Evolutionary conservation across 2,329 filamentous ascomycete species (phyloP), one percentile per base, ranked within the genome.

Genomic region (Didymella arachidicola): DNA sequence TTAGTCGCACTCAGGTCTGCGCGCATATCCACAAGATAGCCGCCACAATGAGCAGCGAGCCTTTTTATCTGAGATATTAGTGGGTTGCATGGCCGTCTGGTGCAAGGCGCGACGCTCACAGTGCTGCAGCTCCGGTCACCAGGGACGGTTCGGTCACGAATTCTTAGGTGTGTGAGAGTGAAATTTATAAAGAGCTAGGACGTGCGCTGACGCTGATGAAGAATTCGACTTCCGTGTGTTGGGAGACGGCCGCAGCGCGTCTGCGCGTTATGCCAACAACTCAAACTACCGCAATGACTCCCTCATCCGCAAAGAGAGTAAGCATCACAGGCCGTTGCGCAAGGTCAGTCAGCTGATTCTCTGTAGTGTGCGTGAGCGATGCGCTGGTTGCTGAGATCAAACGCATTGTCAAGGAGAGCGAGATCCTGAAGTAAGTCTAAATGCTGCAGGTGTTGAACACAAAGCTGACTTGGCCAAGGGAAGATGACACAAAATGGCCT

Each of bases 271-370:
- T 80, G 95, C 95, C 65, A 99, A 99, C 84, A 99, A 99, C 80
- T 98, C 94, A 57, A 99, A 99, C 81, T 99, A 99, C 81, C 89
- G 95, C 73, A 99, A 99, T 80, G 95, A 99, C 77, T 97, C 93
- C 63, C 82, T 99, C 69, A 99, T 99, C 75, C 90, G 95, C 66
- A 99, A 99, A 93, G 95, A 99, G 83, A 99, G 95, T 97, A 83
- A 69, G 93, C 18, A 36, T 30, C 7, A 42, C 18, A 7, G 59
- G 56, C 3, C 27, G 19, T 26, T 41, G 1, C 32, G 7, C 6
- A 6, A 7, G 4, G 16, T 12, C 1, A n/a, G 38, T 11, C 36
- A 36, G 26, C 62, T 70, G 14, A 70, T 22, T 11, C 2, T 22
- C 29, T 53, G 65, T 29, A 98, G 94, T 99, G 95, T 97, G 93